Evolutionary conservation across 1,139 yeast genomes (phyloP).

Genomic region (Zygosaccharomyces pseudobailii): DNA sequence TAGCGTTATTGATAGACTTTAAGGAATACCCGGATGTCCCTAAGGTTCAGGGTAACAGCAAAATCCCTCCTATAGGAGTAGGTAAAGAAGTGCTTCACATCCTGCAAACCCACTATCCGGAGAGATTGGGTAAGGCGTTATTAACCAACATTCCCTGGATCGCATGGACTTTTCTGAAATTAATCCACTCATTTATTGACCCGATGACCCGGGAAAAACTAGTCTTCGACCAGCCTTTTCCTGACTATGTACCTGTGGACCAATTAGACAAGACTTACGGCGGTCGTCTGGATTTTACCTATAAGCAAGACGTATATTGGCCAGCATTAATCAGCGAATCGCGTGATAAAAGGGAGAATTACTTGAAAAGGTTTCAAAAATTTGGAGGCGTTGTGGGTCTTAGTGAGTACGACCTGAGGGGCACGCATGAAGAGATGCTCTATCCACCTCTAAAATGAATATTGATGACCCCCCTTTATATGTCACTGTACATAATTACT

Average conservation of each 20-base stretch:
- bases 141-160: slow-evolving; percentile 90
- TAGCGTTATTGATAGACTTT: slow-evolving; percentile 86
- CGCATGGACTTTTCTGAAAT: slow-evolving; percentile 82
- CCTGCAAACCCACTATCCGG: slow-evolving; percentile 91
- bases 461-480: neutral
- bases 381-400: slow-evolving; percentile 73
- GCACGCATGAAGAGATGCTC: slow-evolving; percentile 43
- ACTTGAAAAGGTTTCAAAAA: slow-evolving; percentile 56
- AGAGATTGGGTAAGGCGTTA: slow-evolving; percentile 84
- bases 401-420: slow-evolving; percentile 77
- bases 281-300: slow-evolving; percentile 78
- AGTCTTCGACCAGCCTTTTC: slow-evolving; percentile 84
- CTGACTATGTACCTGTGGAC: slow-evolving; percentile 69
- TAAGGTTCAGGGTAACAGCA: slow-evolving; percentile 48
- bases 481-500: neutral
- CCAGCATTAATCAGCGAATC: slow-evolving; percentile 58
- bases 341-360: slow-evolving; percentile 48
- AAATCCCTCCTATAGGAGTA: slow-evolving; percentile 77
- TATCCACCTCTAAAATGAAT: slow-evolving; percentile 31
- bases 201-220: slow-evolving; percentile 91
- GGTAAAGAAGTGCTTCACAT: slow-evolving; percentile 72
- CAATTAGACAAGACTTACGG: slow-evolving; percentile 83
- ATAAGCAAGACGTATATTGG: slow-evolving; percentile 80
- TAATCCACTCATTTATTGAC: slow-evolving; percentile 91
- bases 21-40: slow-evolving; percentile 56